Percentiles rank a stretch among this genome's conserved stretches.
phyloP scores from a whole-genome alignment of 2,329 filamentous ascomycete genomes.

The Aureobasidium sp. region DNA sequence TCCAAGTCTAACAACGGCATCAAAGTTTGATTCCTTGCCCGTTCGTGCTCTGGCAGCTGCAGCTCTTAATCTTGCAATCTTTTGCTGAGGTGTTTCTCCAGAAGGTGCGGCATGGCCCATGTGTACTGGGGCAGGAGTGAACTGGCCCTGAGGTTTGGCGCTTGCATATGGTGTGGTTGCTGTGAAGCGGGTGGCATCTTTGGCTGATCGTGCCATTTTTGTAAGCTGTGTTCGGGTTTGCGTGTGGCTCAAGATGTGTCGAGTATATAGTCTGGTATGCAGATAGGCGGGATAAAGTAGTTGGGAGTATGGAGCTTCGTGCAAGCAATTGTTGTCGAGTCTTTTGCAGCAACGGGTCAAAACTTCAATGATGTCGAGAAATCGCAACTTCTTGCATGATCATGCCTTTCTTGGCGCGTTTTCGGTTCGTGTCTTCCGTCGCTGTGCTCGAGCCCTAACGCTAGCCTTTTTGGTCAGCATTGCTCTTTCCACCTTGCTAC shows the following conservation, averaged over 20 bases:
- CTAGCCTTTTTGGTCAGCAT: conserved; percentile 7
- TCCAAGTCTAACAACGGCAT: conserved; percentile 48
- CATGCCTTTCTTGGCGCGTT: background rate
- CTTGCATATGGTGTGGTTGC: conserved; percentile 63
- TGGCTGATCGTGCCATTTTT: conserved; percentile 58
- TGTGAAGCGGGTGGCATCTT: conserved; percentile 74
- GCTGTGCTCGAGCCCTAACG: background rate
- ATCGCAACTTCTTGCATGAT: conserved; percentile 7
- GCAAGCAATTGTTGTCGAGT: background rate
- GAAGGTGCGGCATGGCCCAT: conserved; percentile 32
- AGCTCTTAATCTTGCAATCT: conserved; percentile 45
- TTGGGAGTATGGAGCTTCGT: background rate
- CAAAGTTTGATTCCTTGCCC: conserved; percentile 47
- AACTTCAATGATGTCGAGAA: conserved; percentile 15
- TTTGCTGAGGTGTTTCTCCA: conserved; percentile 48
- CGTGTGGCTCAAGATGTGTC: background rate
- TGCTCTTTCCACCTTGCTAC: background rate
- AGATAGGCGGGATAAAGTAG: background rate
- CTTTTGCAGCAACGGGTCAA: background rate
- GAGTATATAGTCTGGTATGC: background rate
- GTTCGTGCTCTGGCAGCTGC: conserved; percentile 42
- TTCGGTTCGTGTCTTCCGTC: background rate
- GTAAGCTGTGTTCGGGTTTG: background rate
- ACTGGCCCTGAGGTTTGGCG: conserved; percentile 46
- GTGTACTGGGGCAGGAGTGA: conserved; percentile 18